Evolutionary conservation across 139 green algal genomes (phyloP), one percentile per base, ranked within the genome.

Genomic region (Picochlorum sp.): DNA sequence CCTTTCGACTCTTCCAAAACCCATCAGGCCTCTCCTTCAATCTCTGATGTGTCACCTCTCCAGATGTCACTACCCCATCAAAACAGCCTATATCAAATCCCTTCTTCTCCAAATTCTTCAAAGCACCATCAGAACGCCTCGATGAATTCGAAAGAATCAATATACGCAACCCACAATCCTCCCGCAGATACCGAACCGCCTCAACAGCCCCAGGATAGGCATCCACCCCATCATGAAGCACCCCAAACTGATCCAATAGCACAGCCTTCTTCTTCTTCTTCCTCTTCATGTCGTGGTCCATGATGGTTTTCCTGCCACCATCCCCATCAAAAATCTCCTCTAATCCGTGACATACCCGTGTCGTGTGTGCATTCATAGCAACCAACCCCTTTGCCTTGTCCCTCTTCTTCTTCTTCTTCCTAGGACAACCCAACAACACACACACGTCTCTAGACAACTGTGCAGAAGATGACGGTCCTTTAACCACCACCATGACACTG

Each of bases 161-260:
- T 0, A 96, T 32, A 13, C 69, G 63, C 23, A 80, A 64, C 8
- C 83, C 83, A 54, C 16, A 21, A 0, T 62, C 37, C 3, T 60
- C 74, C 6, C 65, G 26, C 58, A 90, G 62, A 6, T 62, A n/a
- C 13, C 62, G 1, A 26, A 92, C 80, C 3, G 84, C 84, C 49
- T 84, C 75, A 1, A 91, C 68, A 7, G 89, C 85, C 3, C 66
- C 74, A 0, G 83, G 75, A 65, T 91, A 93, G 1, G 88, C 67
- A n/a, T 60, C 57, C 30, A 73, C 56, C 3, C 90, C 90, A 68
- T 97, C 88, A 57, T 96, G 89, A 26, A 96, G 74, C 14, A 95
- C 86, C 14, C 89, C 89, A 77, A 94, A 96, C 65, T 96, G 89
- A 69, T 96, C 89, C 5, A 96, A 75, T 30, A 96, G 66, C 0